Percentiles rank a stretch among this genome's conserved stretches.
Evolutionary conservation across 139 green algal genomes (phyloP).

Genomic region (Chlamydomonas applanata): DNA sequence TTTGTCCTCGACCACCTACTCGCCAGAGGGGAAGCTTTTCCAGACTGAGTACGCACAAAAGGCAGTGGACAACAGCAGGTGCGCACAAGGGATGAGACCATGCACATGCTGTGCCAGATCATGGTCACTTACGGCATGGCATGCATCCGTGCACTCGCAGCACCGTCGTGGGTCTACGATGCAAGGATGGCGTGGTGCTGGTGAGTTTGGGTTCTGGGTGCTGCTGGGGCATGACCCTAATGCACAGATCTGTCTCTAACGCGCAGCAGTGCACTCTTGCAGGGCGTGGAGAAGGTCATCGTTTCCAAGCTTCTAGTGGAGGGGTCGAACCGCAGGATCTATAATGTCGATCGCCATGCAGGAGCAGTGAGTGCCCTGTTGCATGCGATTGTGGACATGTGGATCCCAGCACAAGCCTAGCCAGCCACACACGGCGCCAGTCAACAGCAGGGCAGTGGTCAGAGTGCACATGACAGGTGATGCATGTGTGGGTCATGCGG

Average conservation of each 20-base stretch:
- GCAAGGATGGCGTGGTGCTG: slow-evolving; percentile 97
- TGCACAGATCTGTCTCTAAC: background rate
- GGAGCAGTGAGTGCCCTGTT: slow-evolving; percentile 66
- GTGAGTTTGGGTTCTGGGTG: slow-evolving; percentile 43
- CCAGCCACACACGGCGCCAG: too few species aligned
- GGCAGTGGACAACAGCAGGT: slow-evolving; percentile 97
- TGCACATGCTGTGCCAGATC: background rate
- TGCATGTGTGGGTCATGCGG: too few species aligned
- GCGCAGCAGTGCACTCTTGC: background rate
- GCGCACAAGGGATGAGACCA: slow-evolving; percentile 13
- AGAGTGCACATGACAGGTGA: too few species aligned
- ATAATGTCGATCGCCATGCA: slow-evolving; percentile 83
- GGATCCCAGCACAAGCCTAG: background rate
- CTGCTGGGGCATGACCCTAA: background rate
- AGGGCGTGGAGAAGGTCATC: slow-evolving; percentile 93
- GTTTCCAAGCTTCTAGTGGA: slow-evolving; percentile 95
- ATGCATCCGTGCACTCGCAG: slow-evolving; percentile 49
- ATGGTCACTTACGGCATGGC: background rate
- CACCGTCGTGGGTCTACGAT: slow-evolving; percentile 88
- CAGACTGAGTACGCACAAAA: slow-evolving; percentile 99
- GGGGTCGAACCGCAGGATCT: slow-evolving; percentile 84
- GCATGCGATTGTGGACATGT: too few species aligned
- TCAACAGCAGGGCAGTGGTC: too few species aligned
- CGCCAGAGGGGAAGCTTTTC: slow-evolving; percentile 95
- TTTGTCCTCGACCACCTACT: slow-evolving; percentile 93